phyloP scores from a whole-genome alignment of 2,329 filamentous ascomycete species.

The Pseudodiploospora longispora region DNA sequence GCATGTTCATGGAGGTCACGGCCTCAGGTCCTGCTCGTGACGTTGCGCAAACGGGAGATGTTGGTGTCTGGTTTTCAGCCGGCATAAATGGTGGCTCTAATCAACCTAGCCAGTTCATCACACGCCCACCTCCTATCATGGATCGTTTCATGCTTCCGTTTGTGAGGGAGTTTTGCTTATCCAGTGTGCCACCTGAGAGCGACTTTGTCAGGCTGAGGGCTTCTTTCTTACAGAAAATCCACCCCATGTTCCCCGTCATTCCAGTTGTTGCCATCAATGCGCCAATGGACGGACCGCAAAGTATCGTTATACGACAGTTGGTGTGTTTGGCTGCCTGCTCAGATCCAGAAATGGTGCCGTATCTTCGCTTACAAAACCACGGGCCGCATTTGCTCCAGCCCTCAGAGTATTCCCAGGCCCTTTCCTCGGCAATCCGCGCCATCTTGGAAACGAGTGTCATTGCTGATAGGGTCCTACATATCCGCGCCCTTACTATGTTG shows the following conservation, averaged over 20 bases:
- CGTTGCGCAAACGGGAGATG: conserved; percentile 40
- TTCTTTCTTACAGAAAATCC: conserved; percentile 43
- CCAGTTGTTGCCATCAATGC: conserved; percentile 26
- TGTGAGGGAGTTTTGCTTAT: conserved; percentile 37
- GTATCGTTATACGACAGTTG: conserved; percentile 43
- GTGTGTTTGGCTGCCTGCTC: conserved; percentile 47
- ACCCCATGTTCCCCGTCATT: conserved; percentile 47
- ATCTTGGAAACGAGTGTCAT: conserved; percentile 47
- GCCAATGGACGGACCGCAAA: conserved; percentile 23
- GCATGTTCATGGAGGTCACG: conserved; percentile 50
- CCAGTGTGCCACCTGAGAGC: conserved; percentile 37
- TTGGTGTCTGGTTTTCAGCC: conserved; percentile 46
- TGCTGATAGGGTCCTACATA: conserved; percentile 44
- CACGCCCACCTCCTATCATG: conserved; percentile 29
- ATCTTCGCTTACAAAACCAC: conserved; percentile 36
- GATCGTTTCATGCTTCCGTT: conserved; percentile 34
- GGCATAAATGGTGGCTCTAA: conserved; percentile 14
- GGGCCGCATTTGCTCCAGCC: conserved; percentile 32
- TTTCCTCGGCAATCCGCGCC: conserved; percentile 41
- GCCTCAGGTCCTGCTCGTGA: conserved; percentile 23
- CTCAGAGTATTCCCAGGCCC: conserved; percentile 38
- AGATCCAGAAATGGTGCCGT: conserved; percentile 35
- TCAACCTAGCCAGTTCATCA: conserved; percentile 29
- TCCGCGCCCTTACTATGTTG: conserved; percentile 45
- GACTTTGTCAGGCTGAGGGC: conserved; percentile 38